phyloP scores from a whole-genome alignment of 805 yeast genomes.

The Schwanniomyces sp. region DNA sequence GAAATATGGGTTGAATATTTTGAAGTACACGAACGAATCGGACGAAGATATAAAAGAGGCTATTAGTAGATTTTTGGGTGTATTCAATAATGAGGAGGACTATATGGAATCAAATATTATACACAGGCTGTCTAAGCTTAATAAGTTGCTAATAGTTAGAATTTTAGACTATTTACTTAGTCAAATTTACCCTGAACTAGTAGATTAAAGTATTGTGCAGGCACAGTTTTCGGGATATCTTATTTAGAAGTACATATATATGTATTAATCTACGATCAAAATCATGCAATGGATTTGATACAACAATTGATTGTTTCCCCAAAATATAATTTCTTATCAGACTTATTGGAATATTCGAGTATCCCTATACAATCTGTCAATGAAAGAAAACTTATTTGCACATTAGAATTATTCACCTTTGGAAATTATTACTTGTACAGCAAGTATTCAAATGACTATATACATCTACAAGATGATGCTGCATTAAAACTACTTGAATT shows the following conservation, averaged over 20 bases:
- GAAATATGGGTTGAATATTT: not conserved
- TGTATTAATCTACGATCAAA: not conserved
- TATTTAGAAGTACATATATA: not conserved
- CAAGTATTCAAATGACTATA: constrained; percentile 13
- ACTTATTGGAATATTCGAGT: not conserved
- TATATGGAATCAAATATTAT: not conserved
- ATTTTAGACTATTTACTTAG: constrained; percentile 21
- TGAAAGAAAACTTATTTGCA: constrained; percentile 13
- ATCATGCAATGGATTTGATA: not conserved
- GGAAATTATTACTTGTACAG: constrained; percentile 29
- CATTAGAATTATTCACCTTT: constrained; percentile 39
- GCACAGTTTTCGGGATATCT: not conserved
- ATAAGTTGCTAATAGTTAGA: constrained; percentile 19
- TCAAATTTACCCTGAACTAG: constrained; percentile 23
- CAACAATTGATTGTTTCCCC: not conserved
- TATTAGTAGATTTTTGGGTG: constrained; percentile 13
- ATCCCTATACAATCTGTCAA: not conserved
- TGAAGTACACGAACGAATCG: constrained; percentile 13
- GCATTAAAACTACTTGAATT: constrained; percentile 26
- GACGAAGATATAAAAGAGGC: constrained; percentile 12
- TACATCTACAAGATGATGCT: constrained; percentile 12
- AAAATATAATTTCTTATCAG: not conserved
- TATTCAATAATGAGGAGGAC: constrained; percentile 13
- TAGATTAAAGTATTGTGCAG: not conserved
- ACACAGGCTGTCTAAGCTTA: constrained; percentile 13